Evolutionary conservation across 768 basidiomycete species (phyloP), one percentile per base, ranked within the genome.

Genomic region (Sporobolomyces phaffii): DNA sequence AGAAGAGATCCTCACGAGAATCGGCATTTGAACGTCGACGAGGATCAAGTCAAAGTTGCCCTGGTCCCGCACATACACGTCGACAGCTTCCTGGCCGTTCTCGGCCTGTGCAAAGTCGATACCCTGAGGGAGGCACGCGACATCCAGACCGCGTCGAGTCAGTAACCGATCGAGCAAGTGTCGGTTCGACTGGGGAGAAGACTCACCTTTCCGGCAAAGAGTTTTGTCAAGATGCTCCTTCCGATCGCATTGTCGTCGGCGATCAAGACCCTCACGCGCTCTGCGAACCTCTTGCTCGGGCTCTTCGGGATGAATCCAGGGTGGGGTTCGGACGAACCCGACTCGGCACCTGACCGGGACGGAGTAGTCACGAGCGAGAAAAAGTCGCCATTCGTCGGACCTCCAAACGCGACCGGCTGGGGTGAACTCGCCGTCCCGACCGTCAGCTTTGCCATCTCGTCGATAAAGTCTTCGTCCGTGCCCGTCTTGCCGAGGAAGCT

Each of bases 221-320:
- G 50, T 36, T 68, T 68, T 56, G 56, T 44, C 3, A 58, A 17
- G 28, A 70, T 62, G 41, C 56, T 62, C 53, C 54, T 43, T 1
- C 41, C 64, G 45, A 70, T 62, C 15, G 36, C 48, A 28, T 70
- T 70, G 56, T 70, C 68, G 24, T 70, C 68, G 6, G 68, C 56
- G 41, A 58, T 44, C 17, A 58, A 28, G 22, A 58, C 56, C 33
- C 43, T 29, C 3, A 58, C 56, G 7, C 43, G 56, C 31, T 58
- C 56, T 2, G 56, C 56, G 24, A 45, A 45, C 1, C 56, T 8
- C 31, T 58, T 58, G 17, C 13, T 22, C 10, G 56, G 56, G 33
- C 41, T 58, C 20, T 43, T 22, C 7, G 56, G 56, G 24, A 58
- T 58, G 56, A 58, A 58, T 2, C 56, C 56, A 20, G 7, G 11